A percentile compares a stretch with the other conserved stretches of the same genome.
Conservation (phyloP, 1,284 basidiomycete genomes). For the Boletus mariae region DNA sequence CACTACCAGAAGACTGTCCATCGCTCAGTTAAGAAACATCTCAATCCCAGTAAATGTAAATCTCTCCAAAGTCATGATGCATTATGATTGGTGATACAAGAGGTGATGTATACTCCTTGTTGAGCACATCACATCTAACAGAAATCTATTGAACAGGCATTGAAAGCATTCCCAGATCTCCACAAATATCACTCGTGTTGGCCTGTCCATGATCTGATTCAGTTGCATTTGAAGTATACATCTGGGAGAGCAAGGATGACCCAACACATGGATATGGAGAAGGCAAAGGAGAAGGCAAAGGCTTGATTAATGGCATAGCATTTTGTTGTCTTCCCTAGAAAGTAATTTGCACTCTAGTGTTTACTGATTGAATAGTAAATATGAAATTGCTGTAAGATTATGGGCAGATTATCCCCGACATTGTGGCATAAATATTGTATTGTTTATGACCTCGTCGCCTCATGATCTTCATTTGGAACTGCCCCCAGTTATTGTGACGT, state of each 20-base stretch:
- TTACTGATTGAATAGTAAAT: no score
- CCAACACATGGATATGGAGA: not conserved
- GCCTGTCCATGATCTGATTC: slow-evolving; percentile 9
- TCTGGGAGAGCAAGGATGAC: slow-evolving; percentile 1
- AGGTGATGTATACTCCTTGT: not conserved
- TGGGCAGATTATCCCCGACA: no score
- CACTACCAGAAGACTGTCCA: not conserved
- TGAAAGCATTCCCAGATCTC: slow-evolving; percentile 2
- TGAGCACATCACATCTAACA: not conserved
- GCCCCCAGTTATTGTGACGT: no score
- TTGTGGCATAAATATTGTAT: no score
- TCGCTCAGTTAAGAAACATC: slow-evolving; percentile 1
- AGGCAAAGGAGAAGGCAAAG: not conserved
- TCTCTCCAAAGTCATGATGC: not conserved
- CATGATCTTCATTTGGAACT: no score
- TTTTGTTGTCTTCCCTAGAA: no score
- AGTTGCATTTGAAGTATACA: slow-evolving; percentile 10
- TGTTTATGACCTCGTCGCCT: no score
- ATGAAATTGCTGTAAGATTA: no score
- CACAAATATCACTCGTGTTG: not conserved
- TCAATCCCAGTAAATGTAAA: not conserved
- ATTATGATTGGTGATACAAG: slow-evolving; percentile 1
- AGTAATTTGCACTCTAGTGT: no score
- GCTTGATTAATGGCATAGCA: no score
- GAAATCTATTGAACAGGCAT: not conserved